Percentiles rank a stretch among this genome's conserved stretches.
These are phyloP conservation scores for Epithemia pelagica DNA, from an alignment of 108 stramenopile genomes.

Conservation along the genomic window DNA sequence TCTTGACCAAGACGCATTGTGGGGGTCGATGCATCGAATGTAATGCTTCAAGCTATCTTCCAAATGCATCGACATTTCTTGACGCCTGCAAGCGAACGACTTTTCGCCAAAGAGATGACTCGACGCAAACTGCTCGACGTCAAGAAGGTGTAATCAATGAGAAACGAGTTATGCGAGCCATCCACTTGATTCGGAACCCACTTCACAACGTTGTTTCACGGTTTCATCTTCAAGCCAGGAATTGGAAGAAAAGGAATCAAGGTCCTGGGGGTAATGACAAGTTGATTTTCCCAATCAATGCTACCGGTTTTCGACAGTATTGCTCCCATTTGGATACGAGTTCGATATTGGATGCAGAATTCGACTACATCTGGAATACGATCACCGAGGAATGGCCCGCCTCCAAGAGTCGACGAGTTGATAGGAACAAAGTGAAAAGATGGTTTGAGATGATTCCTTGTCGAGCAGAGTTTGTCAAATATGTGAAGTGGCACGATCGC, in stretches of 20 bases:
- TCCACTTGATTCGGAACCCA: slow-evolving; percentile 66
- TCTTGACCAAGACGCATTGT: slow-evolving; percentile 80
- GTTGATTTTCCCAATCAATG: slow-evolving; percentile 16
- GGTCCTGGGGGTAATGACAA: neutral
- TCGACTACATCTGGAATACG: neutral
- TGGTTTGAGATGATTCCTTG: slow-evolving; percentile 47
- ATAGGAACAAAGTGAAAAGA: slow-evolving; percentile 12
- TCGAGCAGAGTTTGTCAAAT: slow-evolving; percentile 67
- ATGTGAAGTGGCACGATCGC: slow-evolving; percentile 80
- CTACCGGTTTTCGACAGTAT: slow-evolving; percentile 33
- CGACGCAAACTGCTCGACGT: slow-evolving; percentile 9
- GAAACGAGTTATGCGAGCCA: slow-evolving; percentile 47
- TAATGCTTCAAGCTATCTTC: slow-evolving; percentile 44
- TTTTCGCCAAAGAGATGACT: neutral
- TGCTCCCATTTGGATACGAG: slow-evolving; percentile 14
- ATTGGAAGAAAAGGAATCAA: slow-evolving; percentile 20
- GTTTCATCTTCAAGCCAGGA: slow-evolving; percentile 49
- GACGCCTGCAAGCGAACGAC: slow-evolving; percentile 5
- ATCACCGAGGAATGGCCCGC: neutral
- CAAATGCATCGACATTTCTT: slow-evolving; percentile 35
- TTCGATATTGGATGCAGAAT: slow-evolving; percentile 6
- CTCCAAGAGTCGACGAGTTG: neutral
- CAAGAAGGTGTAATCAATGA: slow-evolving; percentile 10
- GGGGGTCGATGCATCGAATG: slow-evolving; percentile 55
- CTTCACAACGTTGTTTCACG: slow-evolving; percentile 64